Evolutionary conservation across 2,329 filamentous ascomycete genomes (phyloP).

Genomic region (Fusarium transvaalense): DNA sequence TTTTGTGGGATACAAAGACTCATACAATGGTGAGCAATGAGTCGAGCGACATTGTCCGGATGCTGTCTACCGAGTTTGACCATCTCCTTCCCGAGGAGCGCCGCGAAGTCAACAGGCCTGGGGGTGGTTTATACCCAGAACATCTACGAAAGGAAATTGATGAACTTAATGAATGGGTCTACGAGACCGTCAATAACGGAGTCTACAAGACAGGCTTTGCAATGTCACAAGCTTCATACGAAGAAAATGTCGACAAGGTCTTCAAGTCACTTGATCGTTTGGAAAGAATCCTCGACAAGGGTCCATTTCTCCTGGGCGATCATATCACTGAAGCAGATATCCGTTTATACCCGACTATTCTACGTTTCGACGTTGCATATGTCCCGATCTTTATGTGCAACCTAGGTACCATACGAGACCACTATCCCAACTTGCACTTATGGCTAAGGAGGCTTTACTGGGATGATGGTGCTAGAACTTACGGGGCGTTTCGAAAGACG

Average conservation of each 20-base stretch:
- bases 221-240: slow-evolving; percentile 73
- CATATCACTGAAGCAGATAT: slow-evolving; percentile 77
- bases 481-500: slow-evolving; percentile 75
- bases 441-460: slow-evolving; percentile 80
- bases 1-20: slow-evolving; percentile 76
- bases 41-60: slow-evolving; percentile 84
- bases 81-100: slow-evolving; percentile 64
- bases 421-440: slow-evolving; percentile 74
- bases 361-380: slow-evolving; percentile 77
- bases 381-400: slow-evolving; percentile 75
- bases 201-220: slow-evolving; percentile 74
- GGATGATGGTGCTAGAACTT: slow-evolving; percentile 60
- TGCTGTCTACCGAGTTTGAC: slow-evolving; percentile 83
- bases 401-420: slow-evolving; percentile 70
- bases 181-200: slow-evolving; percentile 64
- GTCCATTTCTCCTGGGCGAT: slow-evolving; percentile 73
- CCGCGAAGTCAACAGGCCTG: slow-evolving; percentile 63
- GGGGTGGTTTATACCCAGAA: slow-evolving; percentile 69
- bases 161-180: slow-evolving; percentile 75
- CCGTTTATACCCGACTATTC: slow-evolving; percentile 73
- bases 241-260: slow-evolving; percentile 69
- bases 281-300: slow-evolving; percentile 66
- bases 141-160: slow-evolving; percentile 70
- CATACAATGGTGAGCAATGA: slow-evolving; percentile 85
- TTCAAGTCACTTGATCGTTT: slow-evolving; percentile 75